Evolutionary conservation across 345 rosid genomes (phyloP).

Genomic region (Firmiana major): DNA sequence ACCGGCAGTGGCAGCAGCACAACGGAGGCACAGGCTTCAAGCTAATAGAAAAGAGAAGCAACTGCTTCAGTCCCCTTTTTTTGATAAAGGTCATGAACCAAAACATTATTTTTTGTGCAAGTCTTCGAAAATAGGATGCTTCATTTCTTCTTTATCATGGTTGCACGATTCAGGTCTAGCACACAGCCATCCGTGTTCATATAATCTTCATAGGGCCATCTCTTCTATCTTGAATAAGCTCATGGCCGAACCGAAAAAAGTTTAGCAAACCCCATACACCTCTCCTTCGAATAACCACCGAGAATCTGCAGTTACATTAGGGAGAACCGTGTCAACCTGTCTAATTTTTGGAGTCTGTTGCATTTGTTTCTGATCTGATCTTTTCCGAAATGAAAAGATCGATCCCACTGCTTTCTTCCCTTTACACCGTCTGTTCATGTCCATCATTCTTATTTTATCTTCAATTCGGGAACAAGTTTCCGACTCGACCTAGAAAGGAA

Average conservation of each 20-base stretch:
- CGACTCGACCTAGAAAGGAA: slow-evolving; percentile 22
- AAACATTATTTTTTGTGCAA: slow-evolving; percentile 22
- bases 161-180: slow-evolving; percentile 41
- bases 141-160: slow-evolving; percentile 26
- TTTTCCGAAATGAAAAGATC: slow-evolving; percentile 21
- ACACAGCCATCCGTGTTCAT: slow-evolving; percentile 28
- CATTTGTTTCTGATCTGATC: slow-evolving; percentile 31
- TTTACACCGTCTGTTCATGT: slow-evolving; percentile 25
- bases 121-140: slow-evolving; percentile 37
- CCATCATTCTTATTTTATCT: slow-evolving; percentile 18
- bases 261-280: slow-evolving; percentile 32
- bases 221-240: slow-evolving; percentile 35
- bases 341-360: slow-evolving; percentile 27
- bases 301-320: slow-evolving; percentile 31
- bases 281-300: slow-evolving; percentile 37
- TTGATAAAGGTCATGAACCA: slow-evolving; percentile 34
- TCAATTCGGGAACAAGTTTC: slow-evolving; percentile 33
- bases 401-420: slow-evolving; percentile 22
- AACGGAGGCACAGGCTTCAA: slow-evolving; percentile 24
- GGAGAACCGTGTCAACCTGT: slow-evolving; percentile 20
- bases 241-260: slow-evolving; percentile 28
- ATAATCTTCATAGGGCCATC: slow-evolving; percentile 33
- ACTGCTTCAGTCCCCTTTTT: slow-evolving; percentile 21
- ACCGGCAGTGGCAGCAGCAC: slow-evolving; percentile 23
- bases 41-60: slow-evolving; percentile 27